Base-by-base conservation (phyloP, 495 filamentous ascomycete species). In the Patellaria atrata region DNA sequence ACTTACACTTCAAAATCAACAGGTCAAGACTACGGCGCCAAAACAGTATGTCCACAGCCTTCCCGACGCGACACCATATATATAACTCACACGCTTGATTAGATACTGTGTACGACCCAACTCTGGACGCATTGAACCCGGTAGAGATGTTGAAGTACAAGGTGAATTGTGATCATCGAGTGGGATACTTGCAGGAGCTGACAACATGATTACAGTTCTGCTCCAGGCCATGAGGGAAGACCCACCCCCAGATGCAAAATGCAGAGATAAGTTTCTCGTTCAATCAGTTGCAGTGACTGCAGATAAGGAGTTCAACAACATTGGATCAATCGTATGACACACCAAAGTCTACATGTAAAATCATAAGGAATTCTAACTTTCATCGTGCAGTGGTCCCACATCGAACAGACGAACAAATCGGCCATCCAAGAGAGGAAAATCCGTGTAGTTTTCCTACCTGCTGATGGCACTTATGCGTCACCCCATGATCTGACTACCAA, bases 1-100 rank as follows among this genome's bases (percentile, higher is more conserved):
- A 11, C 2, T 33, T 15, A 29, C 31, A 13, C 25, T 38, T 50
- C 38, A 41, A 37, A 33, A 23, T 37, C 20, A 47, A 9, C 38
- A 94, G 86, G 89, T 97, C 54, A 97, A 97, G 74, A 97, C 89
- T 24, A 97, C 89, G 38, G 91, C 91, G 18, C 89, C 91, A 4
- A 96, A 97, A 60, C 87, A 94, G 87, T 97, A 82, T 51, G 82
- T 57, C 16, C 34, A 22, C 20, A 19, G 24, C 12, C 27, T 16
- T 6, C 32, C 13, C 15, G 41, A 27, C 16, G 1, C 3, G n/a
- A 35, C 36, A 30, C 38, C 43, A 38, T 34, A 30, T 22, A 3
- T 23, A 22, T 33, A 29, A 40, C n/a, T 12, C 29, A 30, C 9
- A 34, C 18, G 18, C 25, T 51, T 11, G 30, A 33, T 27, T 44